Conservation (phyloP, 352 stramenopile genomes). For the Globisporangium yorkense region DNA sequence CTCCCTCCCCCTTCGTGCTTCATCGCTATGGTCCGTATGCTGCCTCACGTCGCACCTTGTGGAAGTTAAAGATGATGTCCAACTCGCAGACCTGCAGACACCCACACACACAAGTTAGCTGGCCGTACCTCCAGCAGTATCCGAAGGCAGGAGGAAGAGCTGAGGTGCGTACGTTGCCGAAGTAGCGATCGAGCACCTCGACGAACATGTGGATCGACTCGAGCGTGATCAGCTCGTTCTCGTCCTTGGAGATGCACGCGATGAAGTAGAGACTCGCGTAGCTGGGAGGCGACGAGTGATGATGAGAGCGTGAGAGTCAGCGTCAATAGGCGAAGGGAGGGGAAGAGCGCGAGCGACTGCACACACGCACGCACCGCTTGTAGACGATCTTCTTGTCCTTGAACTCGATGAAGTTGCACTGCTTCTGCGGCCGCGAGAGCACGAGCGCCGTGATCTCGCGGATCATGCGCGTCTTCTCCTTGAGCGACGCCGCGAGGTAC, state of each 20-base stretch:
- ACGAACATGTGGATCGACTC: slow-evolving; percentile 98
- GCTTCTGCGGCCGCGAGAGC: slow-evolving; percentile 75
- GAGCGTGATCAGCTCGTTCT: slow-evolving; percentile 97
- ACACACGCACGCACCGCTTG: slow-evolving; percentile 64
- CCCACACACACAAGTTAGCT: neutral
- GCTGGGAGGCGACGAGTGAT: slow-evolving; percentile 19
- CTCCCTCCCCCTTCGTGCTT: neutral
- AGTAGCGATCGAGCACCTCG: slow-evolving; percentile 97
- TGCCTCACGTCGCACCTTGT: slow-evolving; percentile 77
- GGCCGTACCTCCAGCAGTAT: too few species aligned
- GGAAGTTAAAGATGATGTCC: slow-evolving; percentile 99
- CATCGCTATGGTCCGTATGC: neutral
- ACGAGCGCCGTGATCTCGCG: slow-evolving; percentile 87
- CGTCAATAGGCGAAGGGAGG: neutral
- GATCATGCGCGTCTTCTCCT: slow-evolving; percentile 87
- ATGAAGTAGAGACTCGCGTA: slow-evolving; percentile 98
- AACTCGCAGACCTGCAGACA: slow-evolving; percentile 78
- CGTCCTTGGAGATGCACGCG: slow-evolving; percentile 91
- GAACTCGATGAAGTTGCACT: slow-evolving; percentile 97
- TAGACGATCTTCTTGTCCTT: slow-evolving; percentile 98
- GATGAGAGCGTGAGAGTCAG: neutral
- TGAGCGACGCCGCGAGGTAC: slow-evolving; percentile 73
- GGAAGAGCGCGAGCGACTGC: neutral
- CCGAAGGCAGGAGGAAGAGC: too few species aligned
- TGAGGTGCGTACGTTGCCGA: slow-evolving; percentile 77